Evolutionary conservation across 805 yeast species (phyloP).

Genomic region (Kodamaea neixiangensis): DNA sequence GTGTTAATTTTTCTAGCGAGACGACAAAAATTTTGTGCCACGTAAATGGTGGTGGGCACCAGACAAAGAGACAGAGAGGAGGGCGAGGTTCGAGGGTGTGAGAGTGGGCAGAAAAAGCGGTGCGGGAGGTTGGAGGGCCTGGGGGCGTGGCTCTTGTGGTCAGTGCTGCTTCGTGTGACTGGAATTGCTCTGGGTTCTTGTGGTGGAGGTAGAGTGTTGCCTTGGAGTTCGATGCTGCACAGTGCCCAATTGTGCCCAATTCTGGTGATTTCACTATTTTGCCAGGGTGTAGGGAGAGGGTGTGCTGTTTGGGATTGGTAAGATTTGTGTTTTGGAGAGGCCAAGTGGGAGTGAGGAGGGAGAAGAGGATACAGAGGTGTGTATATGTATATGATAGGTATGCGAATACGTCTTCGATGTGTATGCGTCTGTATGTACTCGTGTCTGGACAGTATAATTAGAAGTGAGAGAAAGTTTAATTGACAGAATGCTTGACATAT

Average conservation of each 20-base stretch:
- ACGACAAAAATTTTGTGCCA: slow-evolving; percentile 1
- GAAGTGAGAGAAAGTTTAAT: no score
- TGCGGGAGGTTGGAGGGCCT: no score
- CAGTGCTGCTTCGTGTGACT: not conserved
- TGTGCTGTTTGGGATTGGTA: no score
- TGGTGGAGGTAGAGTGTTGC: not conserved
- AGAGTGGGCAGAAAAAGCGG: not conserved
- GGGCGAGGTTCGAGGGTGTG: not conserved
- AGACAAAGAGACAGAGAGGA: not conserved
- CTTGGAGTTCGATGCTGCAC: not conserved
- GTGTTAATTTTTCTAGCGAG: slow-evolving; percentile 7
- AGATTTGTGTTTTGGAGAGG: no score
- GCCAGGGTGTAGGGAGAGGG: not conserved
- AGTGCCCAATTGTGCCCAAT: no score
- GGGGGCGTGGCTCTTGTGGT: no score
- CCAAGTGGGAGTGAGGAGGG: not conserved
- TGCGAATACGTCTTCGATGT: no score
- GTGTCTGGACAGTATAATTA: no score
- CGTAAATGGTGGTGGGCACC: not conserved
- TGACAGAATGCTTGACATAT: no score
- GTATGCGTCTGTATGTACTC: no score
- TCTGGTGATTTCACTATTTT: no score
- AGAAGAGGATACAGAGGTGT: not conserved
- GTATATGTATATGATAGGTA: no score
- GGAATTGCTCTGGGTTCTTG: not conserved